Conservation (phyloP, 2,329 filamentous ascomycete species). For the Metarhizium brunneum region DNA sequence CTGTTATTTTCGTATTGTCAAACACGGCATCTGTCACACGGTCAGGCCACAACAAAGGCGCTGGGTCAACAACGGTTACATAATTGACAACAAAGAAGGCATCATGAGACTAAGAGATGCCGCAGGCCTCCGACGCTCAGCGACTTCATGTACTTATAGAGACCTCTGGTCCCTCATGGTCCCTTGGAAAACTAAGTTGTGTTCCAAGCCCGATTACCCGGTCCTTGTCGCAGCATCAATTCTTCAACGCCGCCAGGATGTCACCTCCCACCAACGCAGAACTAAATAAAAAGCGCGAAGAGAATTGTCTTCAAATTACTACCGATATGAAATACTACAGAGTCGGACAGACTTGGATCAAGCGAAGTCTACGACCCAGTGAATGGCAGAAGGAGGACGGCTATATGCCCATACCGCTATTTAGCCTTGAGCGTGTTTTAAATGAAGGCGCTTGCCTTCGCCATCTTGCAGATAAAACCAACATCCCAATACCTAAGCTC, state of each 20-base stretch:
- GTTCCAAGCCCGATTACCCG: too few species aligned
- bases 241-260: neutral
- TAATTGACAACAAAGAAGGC: too few species aligned
- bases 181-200: too few species aligned
- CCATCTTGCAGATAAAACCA: constrained; percentile 8
- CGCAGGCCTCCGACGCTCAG: too few species aligned
- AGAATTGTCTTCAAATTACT: constrained; percentile 4
- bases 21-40: too few species aligned
- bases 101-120: too few species aligned
- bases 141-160: too few species aligned
- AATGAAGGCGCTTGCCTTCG: constrained; percentile 9
- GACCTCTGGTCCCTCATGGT: too few species aligned
- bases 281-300: constrained; percentile 6
- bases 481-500: constrained; percentile 10
- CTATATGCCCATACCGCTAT: constrained; percentile 3
- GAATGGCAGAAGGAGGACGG: constrained; percentile 9
- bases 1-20: too few species aligned
- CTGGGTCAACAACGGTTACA: too few species aligned
- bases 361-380: constrained; percentile 8
- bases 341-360: constrained; percentile 6
- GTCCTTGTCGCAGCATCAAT: too few species aligned
- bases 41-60: too few species aligned
- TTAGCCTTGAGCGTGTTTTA: constrained; percentile 8
- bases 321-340: constrained; percentile 7
- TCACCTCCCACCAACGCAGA: constrained; percentile 5